phyloP scores from a whole-genome alignment of 176 grass and related monocot species.

The Olyra latifolia region DNA sequence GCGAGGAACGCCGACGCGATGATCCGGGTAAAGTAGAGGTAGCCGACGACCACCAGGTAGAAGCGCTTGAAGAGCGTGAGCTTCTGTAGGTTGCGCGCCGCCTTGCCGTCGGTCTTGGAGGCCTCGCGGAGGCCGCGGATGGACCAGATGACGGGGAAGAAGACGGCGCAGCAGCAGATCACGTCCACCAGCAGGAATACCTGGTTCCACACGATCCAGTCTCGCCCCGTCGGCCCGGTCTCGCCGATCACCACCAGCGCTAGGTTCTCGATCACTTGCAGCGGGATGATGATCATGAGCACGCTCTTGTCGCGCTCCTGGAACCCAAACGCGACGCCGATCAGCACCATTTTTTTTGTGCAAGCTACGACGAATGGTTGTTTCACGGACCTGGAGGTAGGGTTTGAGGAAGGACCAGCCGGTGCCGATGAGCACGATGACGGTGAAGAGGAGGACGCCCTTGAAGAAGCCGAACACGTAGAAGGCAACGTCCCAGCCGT shows the following conservation, averaged over 20 bases:
- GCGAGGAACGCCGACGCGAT: constrained; percentile 38
- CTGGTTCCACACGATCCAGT: constrained; percentile 53
- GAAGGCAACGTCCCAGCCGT: constrained; percentile 76
- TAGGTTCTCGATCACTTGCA: constrained; percentile 70
- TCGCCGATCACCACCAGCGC: constrained; percentile 50
- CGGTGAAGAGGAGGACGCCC: constrained; percentile 67
- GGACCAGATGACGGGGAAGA: constrained; percentile 73
- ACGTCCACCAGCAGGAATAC: constrained; percentile 61
- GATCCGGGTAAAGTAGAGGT: constrained; percentile 71
- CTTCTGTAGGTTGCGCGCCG: constrained; percentile 56
- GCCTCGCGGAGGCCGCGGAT: constrained; percentile 57
- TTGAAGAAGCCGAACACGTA: constrained; percentile 71
- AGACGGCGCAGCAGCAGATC: constrained; percentile 59
- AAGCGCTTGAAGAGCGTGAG: constrained; percentile 76
- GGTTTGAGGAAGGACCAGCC: constrained; percentile 77
- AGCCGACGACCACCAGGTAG: constrained; percentile 61
- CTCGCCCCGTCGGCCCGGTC: constrained; percentile 41
- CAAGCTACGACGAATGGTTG: background rate
- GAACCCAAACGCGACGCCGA: background rate
- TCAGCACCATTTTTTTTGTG: background rate
- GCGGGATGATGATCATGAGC: constrained; percentile 56
- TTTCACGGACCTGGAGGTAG: constrained; percentile 59
- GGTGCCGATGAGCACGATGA: constrained; percentile 74
- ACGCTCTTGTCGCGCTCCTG: constrained; percentile 65
- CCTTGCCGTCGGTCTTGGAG: constrained; percentile 66